Base-by-base conservation (phyloP, 2,329 filamentous ascomycete genomes). In the Pseudopithomyces maydicus region DNA sequence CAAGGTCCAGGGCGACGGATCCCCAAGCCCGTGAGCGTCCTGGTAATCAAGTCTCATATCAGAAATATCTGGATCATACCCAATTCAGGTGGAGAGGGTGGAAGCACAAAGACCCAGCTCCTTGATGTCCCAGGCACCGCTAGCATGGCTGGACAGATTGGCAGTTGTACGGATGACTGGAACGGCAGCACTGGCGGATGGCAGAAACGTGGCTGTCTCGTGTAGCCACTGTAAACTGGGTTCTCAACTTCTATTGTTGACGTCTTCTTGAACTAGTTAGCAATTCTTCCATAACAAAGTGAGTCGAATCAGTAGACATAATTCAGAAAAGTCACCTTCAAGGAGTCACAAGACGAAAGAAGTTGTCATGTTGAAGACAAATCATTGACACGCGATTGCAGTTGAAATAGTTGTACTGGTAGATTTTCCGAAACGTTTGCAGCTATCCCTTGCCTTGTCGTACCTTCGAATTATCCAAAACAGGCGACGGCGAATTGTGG, bases 201-300 rank as follows among this genome's bases (percentile, higher is more conserved):
- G 12, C 32, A 47, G 41, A 29, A 56, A 56, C 54, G 42, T 51
- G 54, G 54, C 54, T 56, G 52, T 22, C 29, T 41, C 11, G 52
- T 55, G 45, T 47, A 47, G 6, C 23, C 43, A 22, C 32, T 15
- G 20, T 12, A 12, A 11, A 23, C n/a, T 36, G 2, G n/a, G 6
- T 38, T 15, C 33, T 8, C 23, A 19, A 36, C 14, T 12, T 23
- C 32, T 22, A 6, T 19, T 23, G 23, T 10, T 19, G 15, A 15
- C 8, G 7, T 15, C 8, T 29, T 8, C 5, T 29, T 8, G 26
- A 29, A 29, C 8, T 29, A 29, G 5, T 29, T 29, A 8, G 26
- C 26, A n/a, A n/a, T n/a, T n/a, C n/a, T n/a, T n/a, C n/a, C n/a
- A n/a, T n/a, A n/a, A n/a, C 26, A 29, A 8, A 4, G 8, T 29